Evolutionary conservation across 768 basidiomycete genomes (phyloP), one percentile per base, ranked within the genome.

Genomic region (Tylopilus sp.): DNA sequence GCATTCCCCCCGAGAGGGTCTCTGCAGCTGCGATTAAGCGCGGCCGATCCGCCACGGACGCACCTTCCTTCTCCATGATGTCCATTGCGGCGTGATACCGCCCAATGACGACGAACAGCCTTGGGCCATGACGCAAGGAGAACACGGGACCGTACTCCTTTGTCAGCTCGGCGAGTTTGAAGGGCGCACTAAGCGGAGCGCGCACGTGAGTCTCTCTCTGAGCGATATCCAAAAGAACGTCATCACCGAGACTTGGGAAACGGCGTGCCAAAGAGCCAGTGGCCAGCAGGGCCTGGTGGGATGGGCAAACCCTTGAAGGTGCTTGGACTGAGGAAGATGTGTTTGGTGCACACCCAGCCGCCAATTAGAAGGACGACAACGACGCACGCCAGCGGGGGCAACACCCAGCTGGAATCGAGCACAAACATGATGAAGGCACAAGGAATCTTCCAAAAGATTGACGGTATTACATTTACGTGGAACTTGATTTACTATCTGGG

Each of bases 41-140:
- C 3, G 50, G 53, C 13, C 50, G 35, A 8, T 54, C 53, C 7
- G 50, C 51, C 12, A 53, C 3, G 5, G 51, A 54, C 2, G 35
- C 50, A 18, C 50, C 53, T 21, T 54, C 44, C 40, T 54, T 54
- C 28, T 54, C 50, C 53, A 54, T 53, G 26, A 54, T 46, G 21
- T 54, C 53, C 51, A 54, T 54, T 31, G 50, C 53, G 11, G 44
- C 50, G 25, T 53, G 40, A 7, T 54, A 46, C 20, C 53, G 40
- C 8, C 53, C 53, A 2, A 54, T 53, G 13, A 54, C 11, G 21
- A 54, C 50, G 22, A 36, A 54, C 10, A 42, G 12, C 18, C 44
- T 46, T 13, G 50, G 22, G 4, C 53, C 53, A 7, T 53, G 40
- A 17, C 22, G 53, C 0, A 54, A 11, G 13, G 53, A 52, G 5